Evolutionary conservation across 129 eudicot genomes (phyloP).

Genomic region (Sambucus nigra): DNA sequence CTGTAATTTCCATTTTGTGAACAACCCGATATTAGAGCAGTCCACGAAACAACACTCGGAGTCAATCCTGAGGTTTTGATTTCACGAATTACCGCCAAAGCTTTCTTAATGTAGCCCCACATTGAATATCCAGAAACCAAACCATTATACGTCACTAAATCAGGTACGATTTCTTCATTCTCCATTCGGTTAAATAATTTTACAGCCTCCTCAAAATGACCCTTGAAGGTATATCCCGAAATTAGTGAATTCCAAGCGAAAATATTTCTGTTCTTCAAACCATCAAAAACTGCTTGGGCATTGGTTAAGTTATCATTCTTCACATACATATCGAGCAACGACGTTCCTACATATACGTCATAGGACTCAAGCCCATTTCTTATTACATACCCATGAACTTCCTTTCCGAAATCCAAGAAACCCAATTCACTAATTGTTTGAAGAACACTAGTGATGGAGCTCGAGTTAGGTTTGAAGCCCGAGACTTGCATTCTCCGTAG

Average conservation of each 20-base stretch:
- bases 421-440: conserved; percentile 41
- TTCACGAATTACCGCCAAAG: conserved; percentile 19
- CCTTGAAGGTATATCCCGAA: conserved; percentile 39
- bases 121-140: conserved; percentile 36
- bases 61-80: conserved; percentile 24
- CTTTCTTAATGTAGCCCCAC: conserved; percentile 28
- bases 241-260: conserved; percentile 41
- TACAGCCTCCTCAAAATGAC: conserved; percentile 22
- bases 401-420: conserved; percentile 27
- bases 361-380: conserved; percentile 35
- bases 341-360: conserved; percentile 34
- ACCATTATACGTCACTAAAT: conserved; percentile 40
- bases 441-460: conserved; percentile 32
- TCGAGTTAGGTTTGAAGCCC: conserved; percentile 30
- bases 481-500: conserved; percentile 27
- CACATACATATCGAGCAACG: conserved; percentile 46
- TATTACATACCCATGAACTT: conserved; percentile 28
- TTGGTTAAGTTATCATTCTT: conserved; percentile 26
- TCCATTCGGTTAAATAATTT: conserved; percentile 27
- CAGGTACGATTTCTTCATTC: conserved; percentile 31
- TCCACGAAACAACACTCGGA: conserved; percentile 43
- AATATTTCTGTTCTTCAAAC: conserved; percentile 28
- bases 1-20: conserved; percentile 22
- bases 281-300: conserved; percentile 28
- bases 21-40: conserved; percentile 39